A percentile compares a stretch with the other conserved stretches of the same genome.
These are phyloP conservation scores for Cryptococcus sp. DNA, from an alignment of 1,284 basidiomycete species.

Conservation along the genomic window DNA sequence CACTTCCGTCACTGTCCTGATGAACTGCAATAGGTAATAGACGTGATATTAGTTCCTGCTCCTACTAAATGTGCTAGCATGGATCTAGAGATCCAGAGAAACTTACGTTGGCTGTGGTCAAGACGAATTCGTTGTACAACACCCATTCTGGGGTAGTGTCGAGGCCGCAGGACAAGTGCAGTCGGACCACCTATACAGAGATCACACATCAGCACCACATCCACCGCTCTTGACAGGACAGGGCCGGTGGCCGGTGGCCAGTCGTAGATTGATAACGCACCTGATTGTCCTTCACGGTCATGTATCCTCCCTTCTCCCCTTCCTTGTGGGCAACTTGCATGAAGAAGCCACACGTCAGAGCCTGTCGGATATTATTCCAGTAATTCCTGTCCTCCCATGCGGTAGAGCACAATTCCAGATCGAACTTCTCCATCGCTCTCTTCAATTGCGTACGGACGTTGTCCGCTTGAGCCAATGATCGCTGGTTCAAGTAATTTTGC, in stretches of 20 bases:
- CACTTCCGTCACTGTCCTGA: conserved; percentile 89
- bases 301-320: conserved; percentile 81
- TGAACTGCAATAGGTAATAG: conserved; percentile 64
- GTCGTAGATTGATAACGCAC: conserved; percentile 48
- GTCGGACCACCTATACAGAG: conserved; percentile 67
- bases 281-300: conserved; percentile 94
- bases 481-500: conserved; percentile 84
- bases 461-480: conserved; percentile 87
- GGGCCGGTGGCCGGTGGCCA: not conserved
- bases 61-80: not conserved
- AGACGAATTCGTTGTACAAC: conserved; percentile 95
- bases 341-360: conserved; percentile 92
- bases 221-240: not conserved
- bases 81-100: not conserved
- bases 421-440: conserved; percentile 86
- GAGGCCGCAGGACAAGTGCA: conserved; percentile 93
- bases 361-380: conserved; percentile 77
- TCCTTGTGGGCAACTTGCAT: conserved; percentile 98
- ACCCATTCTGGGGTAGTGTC: conserved; percentile 97
- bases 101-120: conserved; percentile 71
- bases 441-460: conserved; percentile 92
- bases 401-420: conserved; percentile 78
- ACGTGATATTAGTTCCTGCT: too few relatives aligned
- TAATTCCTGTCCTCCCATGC: conserved; percentile 73
- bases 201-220: not conserved